Evolutionary conservation across 2,329 filamentous ascomycete genomes (phyloP), one percentile per base, ranked within the genome.

Genomic region (Fusarium udum): DNA sequence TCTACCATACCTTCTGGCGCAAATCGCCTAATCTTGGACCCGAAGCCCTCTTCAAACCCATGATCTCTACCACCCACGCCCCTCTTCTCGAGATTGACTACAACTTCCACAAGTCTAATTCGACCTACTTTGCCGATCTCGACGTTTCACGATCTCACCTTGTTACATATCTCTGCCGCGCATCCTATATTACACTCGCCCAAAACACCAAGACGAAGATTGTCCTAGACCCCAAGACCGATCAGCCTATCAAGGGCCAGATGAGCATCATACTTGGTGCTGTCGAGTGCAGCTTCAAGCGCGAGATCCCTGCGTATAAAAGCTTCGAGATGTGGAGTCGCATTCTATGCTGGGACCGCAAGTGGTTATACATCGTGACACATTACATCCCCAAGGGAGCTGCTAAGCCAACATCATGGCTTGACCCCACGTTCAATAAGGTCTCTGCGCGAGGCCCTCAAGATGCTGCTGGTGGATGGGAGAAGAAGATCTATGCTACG

Each of bases 51-150:
- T 96, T 95, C 84, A 88, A 90, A 55, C 91, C 93, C 53, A 84
- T 92, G 58, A 90, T 93, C 66, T 90, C 91, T 22, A 85, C 86
- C 43, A 90, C 92, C 12, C 89, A 91, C 78, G 89, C 92, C 20
- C 89, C 93, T 2, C 83, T 93, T 61, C 87, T 93, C 75, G 94
- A 97, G 83, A 94, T 92, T 77, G 95, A 97, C 84, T 94, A 95
- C 85, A 95, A 96, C 84, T 79, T 94, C 48, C 93, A 95, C 87
- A 95, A 95, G 81, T 91, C 91, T 70, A 94, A 95, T 84, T 90
- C 89, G 76, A 97, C 95, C 36, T 97, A 97, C 85, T 97, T 97
- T 80, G 86, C 91, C 74, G 94, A 97, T 82, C 90, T 97, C 74
- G 95, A 97, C 82, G 89, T 95, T 67, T 90, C 92, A 43, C 92